Evolutionary conservation across 768 basidiomycete species (phyloP).

Genomic region (Nidula microcarpa): DNA sequence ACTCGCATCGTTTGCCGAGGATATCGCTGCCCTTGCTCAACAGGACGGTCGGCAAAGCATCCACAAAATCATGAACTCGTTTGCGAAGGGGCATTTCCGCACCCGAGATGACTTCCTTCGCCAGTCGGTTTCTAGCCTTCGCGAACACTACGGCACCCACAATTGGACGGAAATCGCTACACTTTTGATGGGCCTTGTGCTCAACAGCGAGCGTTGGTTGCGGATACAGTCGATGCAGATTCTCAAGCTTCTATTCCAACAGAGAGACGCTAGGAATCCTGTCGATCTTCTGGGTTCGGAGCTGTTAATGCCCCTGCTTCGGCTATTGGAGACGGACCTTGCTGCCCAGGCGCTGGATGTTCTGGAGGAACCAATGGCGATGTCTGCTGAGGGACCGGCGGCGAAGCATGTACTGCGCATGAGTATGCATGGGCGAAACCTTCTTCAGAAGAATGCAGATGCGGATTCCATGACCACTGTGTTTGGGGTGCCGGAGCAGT

Average conservation of each 20-base stretch:
- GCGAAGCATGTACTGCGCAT: constrained; percentile 88
- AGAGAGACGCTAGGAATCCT: constrained; percentile 72
- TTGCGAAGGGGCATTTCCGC: constrained; percentile 82
- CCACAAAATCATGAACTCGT: constrained; percentile 84
- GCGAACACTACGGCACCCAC: constrained; percentile 78
- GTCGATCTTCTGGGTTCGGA: constrained; percentile 79
- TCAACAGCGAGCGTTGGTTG: constrained; percentile 82
- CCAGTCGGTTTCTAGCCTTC: constrained; percentile 80
- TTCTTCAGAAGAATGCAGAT: constrained; percentile 27
- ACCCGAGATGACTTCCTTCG: constrained; percentile 92
- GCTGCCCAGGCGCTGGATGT: constrained; percentile 86
- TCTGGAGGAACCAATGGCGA: constrained; percentile 85
- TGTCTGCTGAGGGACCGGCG: constrained; percentile 68
- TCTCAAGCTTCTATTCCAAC: constrained; percentile 85
- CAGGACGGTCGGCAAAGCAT: constrained; percentile 75
- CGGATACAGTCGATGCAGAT: constrained; percentile 82
- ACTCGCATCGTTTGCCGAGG: constrained; percentile 67
- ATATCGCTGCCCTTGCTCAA: constrained; percentile 70
- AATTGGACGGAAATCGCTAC: constrained; percentile 82
- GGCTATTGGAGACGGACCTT: constrained; percentile 84
- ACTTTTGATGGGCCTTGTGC: constrained; percentile 79
- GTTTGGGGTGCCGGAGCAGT: constrained; percentile 78
- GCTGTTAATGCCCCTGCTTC: constrained; percentile 85
- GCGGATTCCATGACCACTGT: constrained; percentile 62
- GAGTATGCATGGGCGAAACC: constrained; percentile 71